Evolutionary conservation across 495 filamentous ascomycete species (phyloP), one percentile per base, ranked within the genome.

Genomic region (Trypethelium eluteriae): DNA sequence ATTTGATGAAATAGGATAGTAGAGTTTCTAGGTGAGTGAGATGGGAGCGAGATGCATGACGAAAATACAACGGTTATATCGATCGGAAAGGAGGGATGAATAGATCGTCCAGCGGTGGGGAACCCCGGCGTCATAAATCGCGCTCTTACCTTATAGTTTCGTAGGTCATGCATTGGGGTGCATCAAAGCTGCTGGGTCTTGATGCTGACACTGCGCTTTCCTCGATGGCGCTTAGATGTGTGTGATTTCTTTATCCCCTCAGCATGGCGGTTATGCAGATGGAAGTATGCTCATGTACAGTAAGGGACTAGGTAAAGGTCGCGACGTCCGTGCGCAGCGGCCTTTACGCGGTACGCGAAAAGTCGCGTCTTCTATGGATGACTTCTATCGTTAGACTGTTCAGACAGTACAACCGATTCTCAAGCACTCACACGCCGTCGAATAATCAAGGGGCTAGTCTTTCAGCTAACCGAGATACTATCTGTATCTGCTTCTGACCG

Each of bases 321-420:
- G 11, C 53, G 32, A 36, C 25, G 53, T 14, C 53, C 53, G 53
- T 59, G 53, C 53, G 53, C 32, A 5, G n/a, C 32, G 18, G 25
- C 6, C 53, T 59, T 18, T 36, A 59, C 53, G 53, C 53, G 53
- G 1, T 11, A 32, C 53, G 53, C 53, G 53, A 59, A 59, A 59
- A 59, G 53, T 59, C 53, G 53, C 53, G 53, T 59, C 49, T 18
- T 14, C 49, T 53, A 11, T 18, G 49, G 14, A 18, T 14, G 25
- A 11, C 7, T 46, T 46, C 7, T 18, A 53, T 53, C 49, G 18
- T 59, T 18, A n/a, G 11, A 59, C 5, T 36, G 32, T 18, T 35
- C 11, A 11, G 7, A 59, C 32, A 53, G 16, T 59, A 7, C 18
- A 7, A 10, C 6, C 14, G 2, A 7, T 36, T 9, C 53, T 18